phyloP scores from a whole-genome alignment of 2,329 filamentous ascomycete genomes.

The Monilinia laxa region DNA sequence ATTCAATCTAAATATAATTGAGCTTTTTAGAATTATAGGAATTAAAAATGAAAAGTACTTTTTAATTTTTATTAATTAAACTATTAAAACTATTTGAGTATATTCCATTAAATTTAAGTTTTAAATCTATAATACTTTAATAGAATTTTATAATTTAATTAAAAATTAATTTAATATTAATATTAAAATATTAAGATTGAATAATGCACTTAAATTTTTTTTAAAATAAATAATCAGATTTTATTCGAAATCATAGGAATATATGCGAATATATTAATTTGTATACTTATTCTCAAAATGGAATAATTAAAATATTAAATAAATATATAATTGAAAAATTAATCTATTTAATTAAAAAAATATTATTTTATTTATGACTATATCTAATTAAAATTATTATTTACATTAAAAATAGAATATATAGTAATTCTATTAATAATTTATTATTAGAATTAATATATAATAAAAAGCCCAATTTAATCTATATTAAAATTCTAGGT shows the following conservation, averaged over 20 bases:
- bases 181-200: not conserved
- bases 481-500: not conserved
- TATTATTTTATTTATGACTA: not conserved
- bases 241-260: too few species aligned
- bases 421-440: too few species aligned
- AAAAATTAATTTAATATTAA: not conserved
- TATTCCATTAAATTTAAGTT: too few species aligned
- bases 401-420: not conserved
- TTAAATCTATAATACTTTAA: not conserved
- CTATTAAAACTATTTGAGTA: too few species aligned
- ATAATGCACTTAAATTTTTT: too few species aligned
- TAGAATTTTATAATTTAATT: too few species aligned
- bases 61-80: not conserved
- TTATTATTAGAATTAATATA: too few species aligned
- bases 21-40: not conserved
- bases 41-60: not conserved
- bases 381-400: not conserved
- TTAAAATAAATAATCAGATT: too few species aligned
- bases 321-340: not conserved
- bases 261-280: not conserved
- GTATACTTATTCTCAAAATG: not conserved
- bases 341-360: not conserved
- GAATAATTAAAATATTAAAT: not conserved
- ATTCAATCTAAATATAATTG: too few species aligned
- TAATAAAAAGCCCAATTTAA: not conserved